These are phyloP conservation scores for Euryodendron excelsum DNA, from an alignment of 148 eudicot species.

Conservation along the genomic window DNA sequence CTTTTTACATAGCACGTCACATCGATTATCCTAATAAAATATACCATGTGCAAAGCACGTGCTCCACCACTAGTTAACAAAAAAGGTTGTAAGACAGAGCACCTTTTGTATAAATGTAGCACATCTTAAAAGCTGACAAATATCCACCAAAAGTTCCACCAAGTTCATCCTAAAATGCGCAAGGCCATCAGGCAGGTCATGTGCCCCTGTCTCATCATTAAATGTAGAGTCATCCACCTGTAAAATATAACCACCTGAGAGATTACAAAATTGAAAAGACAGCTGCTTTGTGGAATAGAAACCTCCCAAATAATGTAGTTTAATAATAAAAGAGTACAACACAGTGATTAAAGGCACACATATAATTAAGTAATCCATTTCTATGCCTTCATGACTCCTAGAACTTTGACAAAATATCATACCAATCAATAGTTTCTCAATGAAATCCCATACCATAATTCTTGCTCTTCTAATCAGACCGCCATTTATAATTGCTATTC, in stretches of 20 bases:
- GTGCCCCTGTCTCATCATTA: conserved; percentile 47
- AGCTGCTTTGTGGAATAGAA: background rate
- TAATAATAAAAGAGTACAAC: background rate
- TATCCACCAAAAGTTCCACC: conserved; percentile 86
- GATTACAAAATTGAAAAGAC: background rate
- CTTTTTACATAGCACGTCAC: too few relatives aligned
- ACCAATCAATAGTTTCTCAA: background rate
- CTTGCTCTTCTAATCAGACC: background rate
- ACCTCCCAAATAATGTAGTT: background rate
- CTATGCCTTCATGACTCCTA: background rate
- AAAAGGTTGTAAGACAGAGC: conserved; percentile 17
- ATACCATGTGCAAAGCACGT: too few relatives aligned
- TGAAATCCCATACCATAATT: background rate
- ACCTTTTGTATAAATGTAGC: conserved; percentile 73
- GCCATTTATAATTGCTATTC: too few relatives aligned
- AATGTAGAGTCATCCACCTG: conserved; percentile 78
- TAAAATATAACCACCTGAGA: background rate
- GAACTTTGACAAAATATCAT: background rate
- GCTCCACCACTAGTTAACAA: too few relatives aligned
- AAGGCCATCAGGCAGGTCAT: conserved; percentile 83
- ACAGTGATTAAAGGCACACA: background rate
- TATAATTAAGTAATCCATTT: background rate
- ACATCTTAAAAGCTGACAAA: conserved; percentile 74
- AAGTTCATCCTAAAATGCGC: conserved; percentile 76
- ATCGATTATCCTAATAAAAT: too few relatives aligned